A percentile compares a stretch with the other conserved stretches of the same genome.
Evolutionary conservation across 2,329 filamentous ascomycete genomes (phyloP).

Genomic region (Penicillium sp.): DNA sequence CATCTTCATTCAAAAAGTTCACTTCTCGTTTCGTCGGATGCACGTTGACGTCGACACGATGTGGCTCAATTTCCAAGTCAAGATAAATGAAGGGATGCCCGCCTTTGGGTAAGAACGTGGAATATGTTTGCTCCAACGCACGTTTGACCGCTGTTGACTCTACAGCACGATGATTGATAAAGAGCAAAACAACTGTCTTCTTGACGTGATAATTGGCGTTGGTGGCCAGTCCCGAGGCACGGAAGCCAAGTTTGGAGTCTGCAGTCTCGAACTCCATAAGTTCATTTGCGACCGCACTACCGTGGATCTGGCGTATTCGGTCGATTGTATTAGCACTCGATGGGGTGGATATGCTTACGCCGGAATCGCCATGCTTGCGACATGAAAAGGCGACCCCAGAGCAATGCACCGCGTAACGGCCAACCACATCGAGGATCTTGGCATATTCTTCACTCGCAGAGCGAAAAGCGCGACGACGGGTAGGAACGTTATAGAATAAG

Average conservation of each 20-base stretch:
- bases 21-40: conserved; percentile 96
- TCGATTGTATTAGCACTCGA: conserved; percentile 67
- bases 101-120: conserved; percentile 80
- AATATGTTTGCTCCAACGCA: conserved; percentile 84
- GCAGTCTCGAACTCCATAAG: conserved; percentile 67
- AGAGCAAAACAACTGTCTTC: conserved; percentile 77
- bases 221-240: conserved; percentile 70
- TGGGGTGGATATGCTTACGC: conserved; percentile 73
- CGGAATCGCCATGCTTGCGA: conserved; percentile 89
- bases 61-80: conserved; percentile 84
- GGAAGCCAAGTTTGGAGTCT: conserved; percentile 77
- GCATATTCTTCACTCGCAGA: conserved; percentile 92
- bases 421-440: conserved; percentile 93
- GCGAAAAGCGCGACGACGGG: conserved; percentile 78
- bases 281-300: conserved; percentile 77
- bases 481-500: conserved; percentile 93
- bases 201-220: conserved; percentile 96
- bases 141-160: conserved; percentile 86
- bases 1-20: conserved; percentile 95
- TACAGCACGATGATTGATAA: conserved; percentile 94
- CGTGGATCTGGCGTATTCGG: conserved; percentile 85
- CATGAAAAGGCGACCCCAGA: conserved; percentile 88
- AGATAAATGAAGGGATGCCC: conserved; percentile 92
- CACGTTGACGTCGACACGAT: conserved; percentile 91
- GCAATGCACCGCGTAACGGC: conserved; percentile 89